Percentiles rank a stretch among this genome's conserved stretches.
phyloP scores from a whole-genome alignment of 2,329 filamentous ascomycete species.

The Rhexocercosporidium sp. region DNA sequence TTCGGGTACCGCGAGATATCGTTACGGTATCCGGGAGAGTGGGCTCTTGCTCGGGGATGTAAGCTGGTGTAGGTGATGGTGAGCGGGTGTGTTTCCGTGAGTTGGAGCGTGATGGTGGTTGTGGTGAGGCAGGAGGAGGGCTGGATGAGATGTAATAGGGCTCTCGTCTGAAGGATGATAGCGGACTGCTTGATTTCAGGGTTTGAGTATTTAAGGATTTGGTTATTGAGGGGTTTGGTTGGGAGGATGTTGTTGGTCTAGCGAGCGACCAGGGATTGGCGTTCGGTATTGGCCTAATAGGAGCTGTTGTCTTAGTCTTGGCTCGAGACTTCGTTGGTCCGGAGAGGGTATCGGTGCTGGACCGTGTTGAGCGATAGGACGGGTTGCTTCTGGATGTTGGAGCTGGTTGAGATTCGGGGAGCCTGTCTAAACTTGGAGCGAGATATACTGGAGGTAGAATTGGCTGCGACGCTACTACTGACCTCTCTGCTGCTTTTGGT shows the following conservation, averaged over 20 bases:
- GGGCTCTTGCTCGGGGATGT: conserved; percentile 1
- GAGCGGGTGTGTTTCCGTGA: conserved; percentile 15
- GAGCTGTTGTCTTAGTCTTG: conserved; percentile 14
- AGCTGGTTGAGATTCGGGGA: conserved; percentile 3
- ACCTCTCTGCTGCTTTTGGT: conserved; percentile 17
- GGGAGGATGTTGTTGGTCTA: conserved; percentile 16
- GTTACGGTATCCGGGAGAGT: conserved; percentile 19
- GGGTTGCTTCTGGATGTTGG: background rate
- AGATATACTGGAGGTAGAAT: conserved; percentile 31
- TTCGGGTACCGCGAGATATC: conserved; percentile 17
- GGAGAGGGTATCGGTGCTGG: conserved; percentile 11
- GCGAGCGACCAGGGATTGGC: conserved; percentile 27
- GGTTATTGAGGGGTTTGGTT: conserved; percentile 17
- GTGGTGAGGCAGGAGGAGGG: conserved; percentile 2
- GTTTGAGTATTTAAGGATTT: conserved; percentile 3
- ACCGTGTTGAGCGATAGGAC: conserved; percentile 9
- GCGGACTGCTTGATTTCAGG: background rate
- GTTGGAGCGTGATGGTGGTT: conserved; percentile 1
- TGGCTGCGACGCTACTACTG: conserved; percentile 21
- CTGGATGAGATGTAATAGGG: conserved; percentile 15
- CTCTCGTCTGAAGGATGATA: background rate
- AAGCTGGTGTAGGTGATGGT: conserved; percentile 10
- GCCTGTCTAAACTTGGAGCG: conserved; percentile 29
- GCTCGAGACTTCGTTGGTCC: conserved; percentile 4
- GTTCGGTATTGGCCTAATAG: conserved; percentile 23